These are phyloP conservation scores for Leccinum subtestaceum DNA, from an alignment of 768 basidiomycete species.

Conservation along the genomic window DNA sequence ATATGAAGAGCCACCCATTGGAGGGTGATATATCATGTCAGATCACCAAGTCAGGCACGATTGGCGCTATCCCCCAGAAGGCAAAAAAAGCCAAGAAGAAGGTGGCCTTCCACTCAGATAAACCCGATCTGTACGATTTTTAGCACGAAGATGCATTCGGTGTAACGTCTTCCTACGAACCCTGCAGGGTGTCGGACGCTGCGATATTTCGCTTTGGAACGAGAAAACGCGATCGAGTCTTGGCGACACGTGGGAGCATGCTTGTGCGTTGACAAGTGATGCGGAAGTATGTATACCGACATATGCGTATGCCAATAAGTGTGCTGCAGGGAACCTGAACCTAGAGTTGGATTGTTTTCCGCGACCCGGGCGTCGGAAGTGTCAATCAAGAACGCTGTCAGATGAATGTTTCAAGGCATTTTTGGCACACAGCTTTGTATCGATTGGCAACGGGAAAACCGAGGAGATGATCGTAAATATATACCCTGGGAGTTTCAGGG, in stretches of 20 bases:
- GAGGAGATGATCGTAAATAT: constrained; percentile 16
- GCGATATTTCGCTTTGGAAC: neutral
- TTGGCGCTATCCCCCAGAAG: constrained; percentile 16
- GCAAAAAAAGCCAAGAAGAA: constrained; percentile 57
- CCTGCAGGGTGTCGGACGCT: neutral
- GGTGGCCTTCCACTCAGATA: constrained; percentile 66
- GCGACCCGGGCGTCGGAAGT: constrained; percentile 11
- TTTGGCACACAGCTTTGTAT: constrained; percentile 14
- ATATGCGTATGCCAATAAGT: neutral
- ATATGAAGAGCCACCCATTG: neutral
- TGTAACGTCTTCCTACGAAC: neutral
- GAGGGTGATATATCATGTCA: constrained; percentile 13
- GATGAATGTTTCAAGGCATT: constrained; percentile 17
- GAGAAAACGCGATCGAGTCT: neutral
- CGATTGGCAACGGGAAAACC: constrained; percentile 6
- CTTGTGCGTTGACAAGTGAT: neutral
- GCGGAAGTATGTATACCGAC: neutral
- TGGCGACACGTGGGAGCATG: neutral
- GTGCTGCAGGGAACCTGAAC: neutral
- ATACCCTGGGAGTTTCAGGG: constrained; percentile 1
- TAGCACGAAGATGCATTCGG: constrained; percentile 30
- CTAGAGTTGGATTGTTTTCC: neutral
- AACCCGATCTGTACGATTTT: constrained; percentile 74
- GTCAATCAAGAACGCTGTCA: constrained; percentile 10
- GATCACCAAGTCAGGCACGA: constrained; percentile 3